Evolutionary conservation across 805 yeast genomes (phyloP), one percentile per base, ranked within the genome.

Genomic region (Pichia ethanolica): DNA sequence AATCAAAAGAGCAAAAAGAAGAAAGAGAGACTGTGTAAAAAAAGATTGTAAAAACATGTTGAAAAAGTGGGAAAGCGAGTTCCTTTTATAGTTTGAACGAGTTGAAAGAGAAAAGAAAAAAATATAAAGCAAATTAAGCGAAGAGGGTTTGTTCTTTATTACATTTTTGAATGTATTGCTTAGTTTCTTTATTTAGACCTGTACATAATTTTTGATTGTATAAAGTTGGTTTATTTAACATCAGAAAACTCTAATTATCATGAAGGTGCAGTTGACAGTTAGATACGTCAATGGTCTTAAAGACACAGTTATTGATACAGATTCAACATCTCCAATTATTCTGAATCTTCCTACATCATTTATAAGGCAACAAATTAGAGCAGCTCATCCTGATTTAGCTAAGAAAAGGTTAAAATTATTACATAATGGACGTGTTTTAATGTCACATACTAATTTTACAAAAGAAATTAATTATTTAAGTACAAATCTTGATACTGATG

Each of bases 341-440:
- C 72, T 20, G 45, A 60, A 6, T 63, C 64, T 73, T 4, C 64
- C 72, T 0, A 71, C 76, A 2, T 54, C 67, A 6, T 65, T 63
- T 54, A 56, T 80, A 13, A 67, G 79, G 49, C 61, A 62, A 35
- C 67, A 64, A 45, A 79, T 81, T 7, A 66, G 86, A 35, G 46
- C 49, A 3, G 39, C 42, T 47, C 56, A 56, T 44, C 56, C 58
- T 8, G 49, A 66, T 1, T 59, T 69, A 26, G 59, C 70, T 0
- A 58, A 63, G 11, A 73, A 72, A 42, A 66, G 90, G 57, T 69
- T 86, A 35, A 72, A 88, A 50, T 72, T 86, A 52, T 82, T 86
- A 35, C 79, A 81, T 60, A 79, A 78, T 53, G 95, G 95, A 13
- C 71, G 79, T 45, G 83, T 86, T 3, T 65, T 86, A 44, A 73